phyloP scores from a whole-genome alignment of 2,329 filamentous ascomycete species.

The Claviceps sp. region DNA sequence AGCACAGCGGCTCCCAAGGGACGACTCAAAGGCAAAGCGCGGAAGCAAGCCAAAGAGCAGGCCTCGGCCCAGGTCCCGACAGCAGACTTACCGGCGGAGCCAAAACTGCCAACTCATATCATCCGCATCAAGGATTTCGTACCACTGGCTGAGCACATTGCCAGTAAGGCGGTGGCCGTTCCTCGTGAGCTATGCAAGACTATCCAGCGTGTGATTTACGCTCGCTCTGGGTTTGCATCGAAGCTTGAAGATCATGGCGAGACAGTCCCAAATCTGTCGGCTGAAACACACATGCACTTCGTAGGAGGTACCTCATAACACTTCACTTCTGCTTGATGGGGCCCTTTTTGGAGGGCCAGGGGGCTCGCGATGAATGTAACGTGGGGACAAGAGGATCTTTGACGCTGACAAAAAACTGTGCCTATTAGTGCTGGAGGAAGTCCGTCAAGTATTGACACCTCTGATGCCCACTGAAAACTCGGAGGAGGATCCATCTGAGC shows the following conservation, averaged over 20 bases:
- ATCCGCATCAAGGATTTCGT: slow-evolving; percentile 25
- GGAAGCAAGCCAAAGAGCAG: background rate
- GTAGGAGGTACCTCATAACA: slow-evolving; percentile 13
- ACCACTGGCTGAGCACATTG: slow-evolving; percentile 18
- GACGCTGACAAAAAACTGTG: slow-evolving; percentile 7
- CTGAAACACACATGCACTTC: slow-evolving; percentile 10
- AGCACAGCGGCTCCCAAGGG: background rate
- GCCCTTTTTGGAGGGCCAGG: background rate
- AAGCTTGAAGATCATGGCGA: slow-evolving; percentile 9
- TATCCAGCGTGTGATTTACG: slow-evolving; percentile 24
- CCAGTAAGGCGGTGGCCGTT: slow-evolving; percentile 11
- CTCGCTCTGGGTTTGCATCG: slow-evolving; percentile 17
- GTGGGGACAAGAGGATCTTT: background rate
- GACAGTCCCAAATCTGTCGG: slow-evolving; percentile 5
- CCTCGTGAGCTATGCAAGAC: slow-evolving; percentile 17
- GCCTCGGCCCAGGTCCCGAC: background rate
- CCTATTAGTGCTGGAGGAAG: slow-evolving; percentile 17
- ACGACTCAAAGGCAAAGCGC: background rate
- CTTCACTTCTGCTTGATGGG: slow-evolving; percentile 14
- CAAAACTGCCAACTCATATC: slow-evolving; percentile 15
- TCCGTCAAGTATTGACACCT: slow-evolving; percentile 18
- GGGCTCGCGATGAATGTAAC: no score
- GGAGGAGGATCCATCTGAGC: background rate
- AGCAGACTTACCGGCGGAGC: background rate
- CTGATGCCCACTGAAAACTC: slow-evolving; percentile 4